Conservation (phyloP, 352 stramenopile species). For the Globisporangium alternatum region DNA sequence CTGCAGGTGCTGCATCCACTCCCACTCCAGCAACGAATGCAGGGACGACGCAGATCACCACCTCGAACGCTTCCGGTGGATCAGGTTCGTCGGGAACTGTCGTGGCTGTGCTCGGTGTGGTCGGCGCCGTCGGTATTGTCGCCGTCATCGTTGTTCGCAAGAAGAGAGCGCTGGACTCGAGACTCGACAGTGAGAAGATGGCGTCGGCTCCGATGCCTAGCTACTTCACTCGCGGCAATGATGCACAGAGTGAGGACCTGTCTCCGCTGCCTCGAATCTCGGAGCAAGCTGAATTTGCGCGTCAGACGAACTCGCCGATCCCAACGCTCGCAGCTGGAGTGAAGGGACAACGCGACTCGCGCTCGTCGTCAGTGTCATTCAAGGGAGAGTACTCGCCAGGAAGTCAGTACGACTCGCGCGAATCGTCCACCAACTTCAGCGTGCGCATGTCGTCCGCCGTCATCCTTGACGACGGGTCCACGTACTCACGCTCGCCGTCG, state of each 20-base stretch:
- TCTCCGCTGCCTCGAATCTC: conserved; percentile 24
- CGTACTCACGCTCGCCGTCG: conserved; percentile 26
- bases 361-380: conserved; percentile 43
- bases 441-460: conserved; percentile 40
- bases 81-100: conserved; percentile 39
- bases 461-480: conserved; percentile 28
- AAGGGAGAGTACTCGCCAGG: conserved; percentile 10
- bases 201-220: conserved; percentile 29
- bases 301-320: conserved; percentile 37
- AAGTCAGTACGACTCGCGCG: conserved; percentile 14
- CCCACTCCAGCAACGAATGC: not conserved
- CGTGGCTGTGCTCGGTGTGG: conserved; percentile 45
- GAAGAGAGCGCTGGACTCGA: conserved; percentile 37
- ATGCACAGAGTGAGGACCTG: conserved; percentile 24
- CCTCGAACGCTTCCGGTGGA: conserved; percentile 28
- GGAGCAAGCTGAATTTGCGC: not conserved
- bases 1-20: conserved; percentile 14
- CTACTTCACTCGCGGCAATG: conserved; percentile 37
- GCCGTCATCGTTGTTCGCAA: conserved; percentile 53
- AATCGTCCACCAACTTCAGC: conserved; percentile 4
- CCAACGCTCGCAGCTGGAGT: conserved; percentile 34
- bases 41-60: conserved; percentile 18
- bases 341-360: conserved; percentile 32
- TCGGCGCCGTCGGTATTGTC: conserved; percentile 39
- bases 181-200: conserved; percentile 44